A percentile compares a stretch with the other conserved stretches of the same genome.
phyloP scores from a whole-genome alignment of 2,329 filamentous ascomycete species.

The Fusarium neocosmosporiellum region DNA sequence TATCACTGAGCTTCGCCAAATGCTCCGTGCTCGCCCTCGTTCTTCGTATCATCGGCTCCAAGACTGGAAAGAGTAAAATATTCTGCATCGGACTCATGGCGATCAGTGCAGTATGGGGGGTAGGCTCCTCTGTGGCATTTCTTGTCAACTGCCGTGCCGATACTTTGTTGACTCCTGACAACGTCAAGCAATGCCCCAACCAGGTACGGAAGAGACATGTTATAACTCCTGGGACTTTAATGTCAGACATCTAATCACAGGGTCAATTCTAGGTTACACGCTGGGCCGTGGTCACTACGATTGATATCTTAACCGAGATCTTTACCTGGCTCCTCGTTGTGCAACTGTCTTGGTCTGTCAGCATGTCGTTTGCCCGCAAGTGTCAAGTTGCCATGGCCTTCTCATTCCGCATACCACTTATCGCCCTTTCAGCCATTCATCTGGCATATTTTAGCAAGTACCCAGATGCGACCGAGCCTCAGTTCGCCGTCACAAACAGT shows the following conservation, averaged over 20 bases:
- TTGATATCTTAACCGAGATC: slow-evolving; percentile 28
- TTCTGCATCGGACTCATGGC: slow-evolving; percentile 25
- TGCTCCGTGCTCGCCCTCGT: slow-evolving; percentile 37
- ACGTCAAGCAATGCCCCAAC: slow-evolving; percentile 16
- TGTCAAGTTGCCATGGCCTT: slow-evolving; percentile 33
- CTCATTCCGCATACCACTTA: slow-evolving; percentile 35
- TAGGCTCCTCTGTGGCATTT: slow-evolving; percentile 17
- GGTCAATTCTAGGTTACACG: slow-evolving; percentile 12
- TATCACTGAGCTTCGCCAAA: slow-evolving; percentile 22
- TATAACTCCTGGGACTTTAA: neutral
- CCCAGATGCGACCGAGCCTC: slow-evolving; percentile 20
- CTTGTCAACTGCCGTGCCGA: slow-evolving; percentile 15
- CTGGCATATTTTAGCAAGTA: slow-evolving; percentile 13
- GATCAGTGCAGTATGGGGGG: slow-evolving; percentile 14
- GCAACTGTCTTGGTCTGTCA: slow-evolving; percentile 27
- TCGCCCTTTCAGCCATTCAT: slow-evolving; percentile 31
- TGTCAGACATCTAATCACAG: neutral
- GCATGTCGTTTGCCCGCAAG: slow-evolving; percentile 23
- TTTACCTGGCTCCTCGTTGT: slow-evolving; percentile 25
- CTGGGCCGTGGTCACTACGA: slow-evolving; percentile 18
- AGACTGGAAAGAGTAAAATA: slow-evolving; percentile 20
- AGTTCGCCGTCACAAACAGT: slow-evolving; percentile 29
- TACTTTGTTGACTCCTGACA: slow-evolving; percentile 9
- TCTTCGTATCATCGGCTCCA: slow-evolving; percentile 33
- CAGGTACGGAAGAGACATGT: slow-evolving; percentile 18